Percentiles rank a stretch among this genome's conserved stretches.
These are phyloP conservation scores for Jamesozyma gamospora DNA, from an alignment of 805 yeast species.

Conservation along the genomic window DNA sequence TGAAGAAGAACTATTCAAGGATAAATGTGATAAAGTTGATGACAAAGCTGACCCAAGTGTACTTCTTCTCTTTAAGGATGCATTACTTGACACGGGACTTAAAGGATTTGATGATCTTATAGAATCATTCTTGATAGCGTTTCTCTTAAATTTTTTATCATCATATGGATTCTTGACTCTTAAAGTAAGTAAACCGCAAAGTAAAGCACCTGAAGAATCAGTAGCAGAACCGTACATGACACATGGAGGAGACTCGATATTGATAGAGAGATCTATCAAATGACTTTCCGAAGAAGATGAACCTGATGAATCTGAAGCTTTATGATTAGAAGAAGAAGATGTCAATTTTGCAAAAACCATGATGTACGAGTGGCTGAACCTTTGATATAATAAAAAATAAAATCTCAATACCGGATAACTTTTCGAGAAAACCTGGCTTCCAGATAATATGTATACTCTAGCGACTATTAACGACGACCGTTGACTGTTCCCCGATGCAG, in stretches of 20 bases:
- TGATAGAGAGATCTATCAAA: conserved; percentile 43
- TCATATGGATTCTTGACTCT: conserved; percentile 33
- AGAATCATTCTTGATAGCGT: background rate
- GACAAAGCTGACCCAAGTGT: conserved; percentile 12
- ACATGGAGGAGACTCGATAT: conserved; percentile 85
- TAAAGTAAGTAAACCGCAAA: conserved; percentile 68
- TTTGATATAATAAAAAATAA: too few relatives aligned
- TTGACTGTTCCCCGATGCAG: too few relatives aligned
- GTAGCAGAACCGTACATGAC: conserved; percentile 69
- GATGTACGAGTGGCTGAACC: too few relatives aligned
- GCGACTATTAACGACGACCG: too few relatives aligned
- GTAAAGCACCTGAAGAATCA: conserved; percentile 76
- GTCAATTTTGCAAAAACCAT: conserved; percentile 6
- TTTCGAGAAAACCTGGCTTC: too few relatives aligned
- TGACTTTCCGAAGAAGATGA: conserved; percentile 1
- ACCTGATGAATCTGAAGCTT: background rate
- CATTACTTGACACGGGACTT: conserved; percentile 11
- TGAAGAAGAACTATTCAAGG: conserved; percentile 9
- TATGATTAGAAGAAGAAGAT: background rate
- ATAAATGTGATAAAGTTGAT: conserved; percentile 18
- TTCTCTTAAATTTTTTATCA: background rate
- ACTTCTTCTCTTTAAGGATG: conserved; percentile 8
- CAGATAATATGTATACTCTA: too few relatives aligned
- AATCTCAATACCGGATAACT: too few relatives aligned
- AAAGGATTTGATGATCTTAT: conserved; percentile 5